phyloP scores from a whole-genome alignment of 768 basidiomycete genomes.

The Russula sp. region DNA sequence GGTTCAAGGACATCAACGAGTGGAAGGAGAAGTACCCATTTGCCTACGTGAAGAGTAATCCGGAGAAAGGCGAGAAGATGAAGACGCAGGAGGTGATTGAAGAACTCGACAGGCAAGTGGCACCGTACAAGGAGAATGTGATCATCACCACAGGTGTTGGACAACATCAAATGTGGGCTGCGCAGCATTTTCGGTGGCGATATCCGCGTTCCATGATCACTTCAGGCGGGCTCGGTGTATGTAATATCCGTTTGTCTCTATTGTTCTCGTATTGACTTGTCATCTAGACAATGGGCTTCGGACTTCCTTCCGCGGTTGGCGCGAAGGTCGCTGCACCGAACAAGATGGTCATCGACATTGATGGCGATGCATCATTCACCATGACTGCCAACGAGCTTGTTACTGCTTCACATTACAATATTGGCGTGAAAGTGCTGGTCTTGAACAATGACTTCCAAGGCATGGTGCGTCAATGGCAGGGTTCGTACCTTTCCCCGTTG shows the following conservation, averaged over 20 bases:
- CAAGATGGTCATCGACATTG: constrained; percentile 92
- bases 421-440: constrained; percentile 91
- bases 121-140: constrained; percentile 76
- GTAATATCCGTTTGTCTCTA: constrained; percentile 30
- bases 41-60: constrained; percentile 60
- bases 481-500: constrained; percentile 36
- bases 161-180: constrained; percentile 99
- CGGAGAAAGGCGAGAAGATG: constrained; percentile 54
- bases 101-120: constrained; percentile 80
- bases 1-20: constrained; percentile 93
- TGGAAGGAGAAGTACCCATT: constrained; percentile 94
- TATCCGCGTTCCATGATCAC: constrained; percentile 84
- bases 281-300: constrained; percentile 92
- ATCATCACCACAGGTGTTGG: constrained; percentile 93
- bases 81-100: constrained; percentile 97
- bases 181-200: constrained; percentile 89
- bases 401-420: constrained; percentile 84
- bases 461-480: constrained; percentile 99
- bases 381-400: constrained; percentile 99
- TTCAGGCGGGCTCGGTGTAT: constrained; percentile 88
- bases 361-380: constrained; percentile 96
- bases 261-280: constrained; percentile 2
- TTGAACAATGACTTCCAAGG: constrained; percentile 98
- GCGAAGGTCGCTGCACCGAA: constrained; percentile 94
- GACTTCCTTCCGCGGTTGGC: constrained; percentile 89